Percentiles rank a stretch among this genome's conserved stretches.
Evolutionary conservation across 129 eudicot species (phyloP).

Genomic region (carrot (Daucus carota)): DNA sequence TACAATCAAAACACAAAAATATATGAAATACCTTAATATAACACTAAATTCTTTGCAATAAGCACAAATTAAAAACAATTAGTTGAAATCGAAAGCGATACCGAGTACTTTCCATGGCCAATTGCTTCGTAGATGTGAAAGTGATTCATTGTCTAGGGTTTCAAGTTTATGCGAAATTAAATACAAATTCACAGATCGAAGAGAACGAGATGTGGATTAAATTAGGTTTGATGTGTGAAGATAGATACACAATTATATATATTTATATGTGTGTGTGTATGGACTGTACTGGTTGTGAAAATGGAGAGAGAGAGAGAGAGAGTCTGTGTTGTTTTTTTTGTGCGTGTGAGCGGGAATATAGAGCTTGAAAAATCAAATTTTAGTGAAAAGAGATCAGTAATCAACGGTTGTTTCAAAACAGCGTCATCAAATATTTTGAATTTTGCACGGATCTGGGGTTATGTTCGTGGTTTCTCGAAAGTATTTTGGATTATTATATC

Average conservation of each 20-base stretch:
- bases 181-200: slow-evolving; percentile 9
- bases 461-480: no score
- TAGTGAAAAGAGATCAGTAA: background rate
- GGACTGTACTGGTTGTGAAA: slow-evolving; percentile 11
- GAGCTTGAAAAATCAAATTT: slow-evolving; percentile 26
- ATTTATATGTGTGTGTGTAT: background rate
- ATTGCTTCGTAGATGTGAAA: slow-evolving; percentile 83
- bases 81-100: slow-evolving; percentile 15
- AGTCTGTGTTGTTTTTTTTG: background rate
- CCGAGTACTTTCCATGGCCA: slow-evolving; percentile 87
- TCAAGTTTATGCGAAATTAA: background rate
- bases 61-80: background rate
- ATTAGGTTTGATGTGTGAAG: background rate
- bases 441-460: no score
- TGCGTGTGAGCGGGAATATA: slow-evolving; percentile 30
- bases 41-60: background rate
- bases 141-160: slow-evolving; percentile 60
- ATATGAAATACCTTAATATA: background rate
- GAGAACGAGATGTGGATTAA: slow-evolving; percentile 1
- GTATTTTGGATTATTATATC: no score
- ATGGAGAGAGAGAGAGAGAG: slow-evolving; percentile 6
- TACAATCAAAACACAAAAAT: slow-evolving; percentile 14
- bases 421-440: background rate
- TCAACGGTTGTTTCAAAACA: background rate
- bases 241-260: background rate